These are phyloP conservation scores for Colletotrichum sojae DNA, from an alignment of 2,329 filamentous ascomycete species.

Conservation along the genomic window DNA sequence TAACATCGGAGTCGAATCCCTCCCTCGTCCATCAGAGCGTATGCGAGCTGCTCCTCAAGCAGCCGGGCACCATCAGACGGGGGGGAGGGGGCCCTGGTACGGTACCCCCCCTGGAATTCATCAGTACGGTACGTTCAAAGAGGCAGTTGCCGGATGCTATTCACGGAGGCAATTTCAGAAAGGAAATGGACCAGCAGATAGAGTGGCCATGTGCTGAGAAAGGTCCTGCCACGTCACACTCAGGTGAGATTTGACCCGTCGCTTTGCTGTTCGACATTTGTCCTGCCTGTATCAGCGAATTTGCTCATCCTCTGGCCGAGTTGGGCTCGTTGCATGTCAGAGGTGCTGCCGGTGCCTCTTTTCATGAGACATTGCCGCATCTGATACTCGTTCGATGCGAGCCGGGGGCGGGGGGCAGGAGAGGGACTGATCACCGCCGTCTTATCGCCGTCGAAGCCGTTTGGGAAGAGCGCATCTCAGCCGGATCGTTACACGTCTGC, in stretches of 20 bases:
- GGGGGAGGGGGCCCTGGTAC: conserved; percentile 1
- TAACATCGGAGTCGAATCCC: conserved; percentile 13
- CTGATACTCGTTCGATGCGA: conserved; percentile 21
- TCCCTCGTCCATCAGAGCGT: conserved; percentile 7
- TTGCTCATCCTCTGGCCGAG: background rate
- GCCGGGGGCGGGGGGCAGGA: background rate
- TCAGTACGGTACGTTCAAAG: conserved; percentile 15
- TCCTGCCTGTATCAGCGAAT: conserved; percentile 5
- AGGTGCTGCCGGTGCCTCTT: background rate
- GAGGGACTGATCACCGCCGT: conserved; percentile 1
- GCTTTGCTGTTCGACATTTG: conserved; percentile 12
- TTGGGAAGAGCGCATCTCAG: background rate
- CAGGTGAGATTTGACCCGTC: conserved; percentile 38
- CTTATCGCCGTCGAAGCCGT: conserved; percentile 17
- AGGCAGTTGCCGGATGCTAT: conserved; percentile 8
- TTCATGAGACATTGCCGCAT: conserved; percentile 30
- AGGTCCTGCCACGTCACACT: conserved; percentile 35
- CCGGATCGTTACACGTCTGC: conserved; percentile 21
- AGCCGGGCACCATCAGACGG: conserved; percentile 20
- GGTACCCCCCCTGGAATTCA: conserved; percentile 21
- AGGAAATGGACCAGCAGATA: background rate
- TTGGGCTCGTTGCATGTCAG: background rate
- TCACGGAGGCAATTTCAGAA: conserved; percentile 20
- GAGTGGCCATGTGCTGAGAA: conserved; percentile 18
- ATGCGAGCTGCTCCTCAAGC: background rate